Conservation (phyloP, 768 basidiomycete species). For the Neoboletus brunneissimus region DNA sequence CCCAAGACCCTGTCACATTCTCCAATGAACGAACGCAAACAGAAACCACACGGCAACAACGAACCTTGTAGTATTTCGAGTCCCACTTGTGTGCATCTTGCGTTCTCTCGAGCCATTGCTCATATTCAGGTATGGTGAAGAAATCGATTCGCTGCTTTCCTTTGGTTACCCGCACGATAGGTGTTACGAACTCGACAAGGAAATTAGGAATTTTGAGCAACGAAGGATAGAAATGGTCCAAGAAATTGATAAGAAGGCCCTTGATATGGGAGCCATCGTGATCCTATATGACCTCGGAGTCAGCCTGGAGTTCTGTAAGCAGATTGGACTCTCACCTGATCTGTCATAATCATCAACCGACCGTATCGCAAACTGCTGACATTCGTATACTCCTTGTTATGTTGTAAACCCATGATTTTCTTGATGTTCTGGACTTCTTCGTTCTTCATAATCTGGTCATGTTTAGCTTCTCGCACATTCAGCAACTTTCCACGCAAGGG, state of each 20-base stretch:
- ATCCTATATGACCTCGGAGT: conserved; percentile 56
- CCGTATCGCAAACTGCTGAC: conserved; percentile 80
- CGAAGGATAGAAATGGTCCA: conserved; percentile 96
- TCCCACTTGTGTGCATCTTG: conserved; percentile 79
- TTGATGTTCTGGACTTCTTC: conserved; percentile 96
- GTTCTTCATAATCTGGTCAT: conserved; percentile 98
- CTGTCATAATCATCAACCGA: conserved; percentile 98
- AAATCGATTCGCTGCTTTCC: conserved; percentile 79
- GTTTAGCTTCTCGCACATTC: conserved; percentile 95
- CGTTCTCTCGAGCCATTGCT: conserved; percentile 83
- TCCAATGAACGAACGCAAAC: neutral
- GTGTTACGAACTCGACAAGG: conserved; percentile 96
- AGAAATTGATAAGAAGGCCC: conserved; percentile 96
- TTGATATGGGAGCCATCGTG: conserved; percentile 99
- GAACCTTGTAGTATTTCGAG: conserved; percentile 95
- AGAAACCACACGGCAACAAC: conserved; percentile 12
- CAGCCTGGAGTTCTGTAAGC: neutral
- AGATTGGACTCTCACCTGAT: conserved; percentile 65
- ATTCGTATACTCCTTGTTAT: conserved; percentile 83
- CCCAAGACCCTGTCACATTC: conserved; percentile 78
- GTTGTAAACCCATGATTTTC: conserved; percentile 95
- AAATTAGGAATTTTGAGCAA: conserved; percentile 88
- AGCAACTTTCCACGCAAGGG: conserved; percentile 94
- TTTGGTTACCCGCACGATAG: conserved; percentile 91
- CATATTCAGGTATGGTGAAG: conserved; percentile 97